Evolutionary conservation across 768 basidiomycete genomes (phyloP).

Genomic region (Austroboletus festivus): DNA sequence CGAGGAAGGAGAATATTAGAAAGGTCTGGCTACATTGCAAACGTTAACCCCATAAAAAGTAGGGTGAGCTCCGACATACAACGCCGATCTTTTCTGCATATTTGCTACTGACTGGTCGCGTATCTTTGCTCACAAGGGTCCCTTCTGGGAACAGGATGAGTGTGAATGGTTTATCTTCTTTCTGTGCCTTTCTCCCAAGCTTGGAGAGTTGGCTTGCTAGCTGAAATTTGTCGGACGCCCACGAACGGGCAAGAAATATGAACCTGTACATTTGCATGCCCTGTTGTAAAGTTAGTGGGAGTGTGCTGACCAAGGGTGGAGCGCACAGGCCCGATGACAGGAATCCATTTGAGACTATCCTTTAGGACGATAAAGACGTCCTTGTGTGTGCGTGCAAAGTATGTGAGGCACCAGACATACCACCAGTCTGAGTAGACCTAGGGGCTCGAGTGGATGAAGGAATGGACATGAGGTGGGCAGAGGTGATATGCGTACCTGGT

Average conservation of each 20-base stretch:
- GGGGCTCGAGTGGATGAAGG: constrained; percentile 3
- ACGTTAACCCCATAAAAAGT: constrained; percentile 8
- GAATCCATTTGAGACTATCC: constrained; percentile 82
- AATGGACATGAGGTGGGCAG: not conserved
- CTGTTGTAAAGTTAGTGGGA: constrained; percentile 35
- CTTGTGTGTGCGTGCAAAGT: constrained; percentile 64
- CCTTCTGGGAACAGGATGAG: constrained; percentile 95
- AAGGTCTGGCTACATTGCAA: constrained; percentile 63
- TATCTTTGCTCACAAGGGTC: constrained; percentile 85
- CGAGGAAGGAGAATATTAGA: constrained; percentile 82
- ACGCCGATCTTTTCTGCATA: constrained; percentile 88
- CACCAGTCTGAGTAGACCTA: constrained; percentile 82
- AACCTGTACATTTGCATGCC: constrained; percentile 94
- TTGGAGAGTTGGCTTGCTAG: constrained; percentile 64
- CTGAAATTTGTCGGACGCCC: constrained; percentile 77
- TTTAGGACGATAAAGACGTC: constrained; percentile 91
- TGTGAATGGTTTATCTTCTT: constrained; percentile 67
- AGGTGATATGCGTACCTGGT: constrained; percentile 58
- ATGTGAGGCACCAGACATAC: constrained; percentile 84
- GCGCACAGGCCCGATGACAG: constrained; percentile 84
- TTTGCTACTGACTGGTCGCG: constrained; percentile 78
- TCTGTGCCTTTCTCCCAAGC: constrained; percentile 67
- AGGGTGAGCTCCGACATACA: constrained; percentile 48
- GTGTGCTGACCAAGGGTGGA: not conserved
- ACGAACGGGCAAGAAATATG: constrained; percentile 88